Base-by-base conservation (phyloP, 2,329 filamentous ascomycete species). In the Ascochyta fabae region DNA sequence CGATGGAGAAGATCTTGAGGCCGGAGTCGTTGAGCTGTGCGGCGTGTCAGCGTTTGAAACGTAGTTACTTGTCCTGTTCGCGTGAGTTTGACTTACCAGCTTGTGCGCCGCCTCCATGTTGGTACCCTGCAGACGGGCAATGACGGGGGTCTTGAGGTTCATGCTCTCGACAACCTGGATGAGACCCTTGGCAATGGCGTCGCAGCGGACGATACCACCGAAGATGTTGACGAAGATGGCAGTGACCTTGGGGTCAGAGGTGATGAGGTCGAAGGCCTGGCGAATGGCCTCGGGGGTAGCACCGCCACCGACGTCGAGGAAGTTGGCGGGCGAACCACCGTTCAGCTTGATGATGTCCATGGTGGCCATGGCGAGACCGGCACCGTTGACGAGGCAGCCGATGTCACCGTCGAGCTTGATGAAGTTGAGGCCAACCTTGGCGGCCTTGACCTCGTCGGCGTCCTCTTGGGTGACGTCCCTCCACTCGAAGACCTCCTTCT, bases 281-380 rank as follows among this genome's bases (percentile, higher is more conserved):
- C 92, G 91, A 81, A 99, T 99, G 71, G 95, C 95, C 66, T 93
- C 89, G 31, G 95, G 93, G 58, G 95, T 99, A 67, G 95, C 95
- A 83, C 95, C 95, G 78, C 95, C 95, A 75, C 95, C 95, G 68
- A 99, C 95, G 77, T 99, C 95, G 69, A 99, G 85, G 88, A 99
- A 99, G 87, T 99, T 99, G 70, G 95, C 95, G 61, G 95, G 95
- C 75, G 87, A 84, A 63, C 95, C 95, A 69, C 95, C 95, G 82
- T 98, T 99, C 62, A 99, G 87, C 88, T 99, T 98, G 86, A 99
- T 99, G 79, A 99, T 98, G 80, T 99, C 95, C 95, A 99, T 99
- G 77, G 95, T 99, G 62, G 95, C 95, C 95, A 99, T 99, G 81
- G 95, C 95, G 67, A 99, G 90, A 83, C 95, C 95, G 72, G 95